Base-by-base conservation (phyloP, 805 yeast genomes). In the Wickerhamiella parazyma region DNA sequence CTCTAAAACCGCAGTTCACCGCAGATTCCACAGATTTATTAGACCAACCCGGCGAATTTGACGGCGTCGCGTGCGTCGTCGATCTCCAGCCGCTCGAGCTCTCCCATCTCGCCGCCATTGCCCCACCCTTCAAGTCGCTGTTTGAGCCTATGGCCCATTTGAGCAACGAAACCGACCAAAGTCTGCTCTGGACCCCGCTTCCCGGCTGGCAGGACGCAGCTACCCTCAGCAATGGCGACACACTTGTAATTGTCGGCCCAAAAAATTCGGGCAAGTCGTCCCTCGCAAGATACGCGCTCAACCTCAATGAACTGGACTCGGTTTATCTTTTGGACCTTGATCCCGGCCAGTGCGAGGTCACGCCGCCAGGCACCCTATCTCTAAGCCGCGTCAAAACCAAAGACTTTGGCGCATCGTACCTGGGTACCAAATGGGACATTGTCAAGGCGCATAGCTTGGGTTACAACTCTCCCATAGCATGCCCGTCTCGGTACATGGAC, bases 221-320 rank as follows among this genome's bases (percentile, higher is more conserved):
- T 11, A 12, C 19, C 19, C 21, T 25, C 28, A 22, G 14, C 14
- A 22, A 10, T 6, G 37, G 34, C 1, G 41, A 41, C 8, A 26
- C 47, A 6, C 46, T 70, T 1, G 58, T 75, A 42, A 59, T 76
- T 0, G 64, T 75, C 18, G 87, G 87, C 0, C 69, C 76, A 34
- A 85, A 83, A 55, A 80, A 80, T 48, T 70, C 84, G 1, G 96
- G 96, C 1, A 86, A 86, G 55, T 80, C 94, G 1, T 79, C 93
- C 2, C 56, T 84, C 5, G 44, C 73, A 4, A 80, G 82, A 51
- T 62, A 62, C 18, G 51, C 73, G 3, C 45, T 54, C 6, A 54
- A 58, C 3, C 31, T 42, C 1, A 36, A 50, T 1, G 50, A 52
- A 3, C 51, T 52, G 4, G 46, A 51, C 1, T 45, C 56, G 0